phyloP scores from a whole-genome alignment of 306 rosid genomes.

The Cicer cuneatum region DNA sequence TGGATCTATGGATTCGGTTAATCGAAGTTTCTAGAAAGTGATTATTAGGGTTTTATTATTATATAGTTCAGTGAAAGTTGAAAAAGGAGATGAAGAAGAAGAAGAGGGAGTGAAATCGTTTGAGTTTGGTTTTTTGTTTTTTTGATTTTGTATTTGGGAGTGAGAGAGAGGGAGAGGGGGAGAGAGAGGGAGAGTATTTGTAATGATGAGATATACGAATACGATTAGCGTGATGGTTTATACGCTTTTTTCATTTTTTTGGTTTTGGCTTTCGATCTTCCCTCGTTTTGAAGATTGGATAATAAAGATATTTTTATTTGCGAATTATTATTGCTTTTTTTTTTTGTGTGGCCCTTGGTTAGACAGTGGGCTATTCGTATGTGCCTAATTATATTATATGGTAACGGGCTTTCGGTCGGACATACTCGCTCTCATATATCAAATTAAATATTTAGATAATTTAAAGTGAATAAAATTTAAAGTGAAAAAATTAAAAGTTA shows the following conservation, averaged over 20 bases:
- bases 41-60: conserved; percentile 72
- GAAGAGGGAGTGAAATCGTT: conserved; percentile 46
- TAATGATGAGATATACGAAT: conserved; percentile 36
- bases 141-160: neutral
- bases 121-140: conserved; percentile 20
- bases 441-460: too few relatives aligned
- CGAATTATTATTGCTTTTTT: neutral
- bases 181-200: conserved; percentile 23
- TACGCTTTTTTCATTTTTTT: neutral
- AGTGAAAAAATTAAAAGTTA: too few relatives aligned
- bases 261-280: neutral
- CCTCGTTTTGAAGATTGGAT: conserved; percentile 29
- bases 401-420: neutral
- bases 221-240: neutral
- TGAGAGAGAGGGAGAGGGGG: neutral
- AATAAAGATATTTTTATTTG: neutral
- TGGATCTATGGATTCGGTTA: conserved; percentile 59
- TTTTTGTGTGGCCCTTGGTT: neutral
- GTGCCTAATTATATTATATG: neutral
- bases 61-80: conserved; percentile 49
- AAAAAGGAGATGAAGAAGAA: neutral
- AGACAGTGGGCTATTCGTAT: neutral
- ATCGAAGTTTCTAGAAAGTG: conserved; percentile 47
- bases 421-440: too few relatives aligned
- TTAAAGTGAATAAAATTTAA: too few relatives aligned